Percentiles rank a stretch among this genome's conserved stretches.
Evolutionary conservation across 371 early-diverging fungal genomes (phyloP).

Genomic region (Circinella minor): DNA sequence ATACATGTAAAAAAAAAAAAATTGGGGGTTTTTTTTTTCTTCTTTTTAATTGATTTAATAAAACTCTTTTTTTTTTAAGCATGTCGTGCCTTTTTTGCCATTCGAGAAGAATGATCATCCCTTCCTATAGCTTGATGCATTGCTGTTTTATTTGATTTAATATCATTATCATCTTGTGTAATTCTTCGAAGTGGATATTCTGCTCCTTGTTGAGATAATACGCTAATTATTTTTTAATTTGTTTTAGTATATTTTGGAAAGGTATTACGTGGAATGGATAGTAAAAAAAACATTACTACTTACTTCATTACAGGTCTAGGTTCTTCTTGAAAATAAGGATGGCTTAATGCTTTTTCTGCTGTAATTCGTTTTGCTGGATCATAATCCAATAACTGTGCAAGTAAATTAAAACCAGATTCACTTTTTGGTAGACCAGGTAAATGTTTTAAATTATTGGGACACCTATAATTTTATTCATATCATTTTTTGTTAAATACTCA

Average conservation of each 20-base stretch:
- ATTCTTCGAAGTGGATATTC: conserved; percentile 70
- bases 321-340: conserved; percentile 93
- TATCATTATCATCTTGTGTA: conserved; percentile 72
- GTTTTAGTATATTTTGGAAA: too few species aligned
- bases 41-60: too few species aligned
- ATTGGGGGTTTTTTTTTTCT: too few species aligned
- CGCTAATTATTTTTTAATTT: conserved; percentile 28
- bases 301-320: conserved; percentile 81
- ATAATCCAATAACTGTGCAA: conserved; percentile 88
- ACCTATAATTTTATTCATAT: conserved; percentile 28
- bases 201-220: conserved; percentile 60
- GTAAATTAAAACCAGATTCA: conserved; percentile 73
- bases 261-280: too few species aligned
- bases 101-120: conserved; percentile 36
- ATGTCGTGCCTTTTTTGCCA: conserved; percentile 43
- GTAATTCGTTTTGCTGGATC: conserved; percentile 90
- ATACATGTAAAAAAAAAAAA: too few species aligned
- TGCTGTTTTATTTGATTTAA: conserved; percentile 51
- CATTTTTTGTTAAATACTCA: too few species aligned
- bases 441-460: conserved; percentile 47
- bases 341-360: conserved; percentile 87
- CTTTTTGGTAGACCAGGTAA: conserved; percentile 56
- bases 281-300: conserved; percentile 17
- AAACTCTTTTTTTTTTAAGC: conserved; percentile 15
- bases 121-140: conserved; percentile 5